Evolutionary conservation across 352 stramenopile species (phyloP).

Genomic region (Phytophthora sansomeana): DNA sequence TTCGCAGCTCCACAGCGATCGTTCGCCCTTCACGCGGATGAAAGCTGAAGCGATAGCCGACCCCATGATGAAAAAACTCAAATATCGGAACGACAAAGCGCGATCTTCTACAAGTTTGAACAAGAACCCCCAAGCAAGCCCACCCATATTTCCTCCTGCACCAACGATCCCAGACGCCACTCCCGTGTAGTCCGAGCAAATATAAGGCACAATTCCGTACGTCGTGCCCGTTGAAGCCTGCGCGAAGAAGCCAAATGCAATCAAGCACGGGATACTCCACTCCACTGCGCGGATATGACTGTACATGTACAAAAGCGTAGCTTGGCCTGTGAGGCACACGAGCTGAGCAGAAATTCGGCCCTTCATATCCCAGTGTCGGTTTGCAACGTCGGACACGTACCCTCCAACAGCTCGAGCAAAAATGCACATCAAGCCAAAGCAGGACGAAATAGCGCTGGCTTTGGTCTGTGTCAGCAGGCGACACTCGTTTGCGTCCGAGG

Average conservation of each 20-base stretch:
- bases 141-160: slow-evolving; percentile 60
- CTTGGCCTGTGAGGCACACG: slow-evolving; percentile 76
- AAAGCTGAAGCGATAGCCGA: slow-evolving; percentile 24
- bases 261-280: slow-evolving; percentile 77
- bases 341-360: slow-evolving; percentile 87
- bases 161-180: slow-evolving; percentile 59
- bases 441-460: slow-evolving; percentile 84
- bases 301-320: slow-evolving; percentile 87
- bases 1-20: slow-evolving; percentile 37
- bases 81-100: slow-evolving; percentile 48
- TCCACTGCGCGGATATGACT: slow-evolving; percentile 51
- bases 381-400: slow-evolving; percentile 82
- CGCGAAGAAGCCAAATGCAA: slow-evolving; percentile 92
- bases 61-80: slow-evolving; percentile 47
- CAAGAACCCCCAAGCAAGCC: slow-evolving; percentile 62
- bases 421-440: slow-evolving; percentile 95
- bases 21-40: slow-evolving; percentile 34
- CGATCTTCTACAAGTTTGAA: slow-evolving; percentile 52
- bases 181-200: slow-evolving; percentile 47
- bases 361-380: slow-evolving; percentile 81
- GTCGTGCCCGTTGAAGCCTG: slow-evolving; percentile 53
- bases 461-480: slow-evolving; percentile 38
- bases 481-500: slow-evolving; percentile 14
- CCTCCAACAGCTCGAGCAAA: slow-evolving; percentile 92
- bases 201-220: slow-evolving; percentile 72